phyloP scores from a whole-genome alignment of 2,329 filamentous ascomycete genomes.

The Clarireedia sp. region DNA sequence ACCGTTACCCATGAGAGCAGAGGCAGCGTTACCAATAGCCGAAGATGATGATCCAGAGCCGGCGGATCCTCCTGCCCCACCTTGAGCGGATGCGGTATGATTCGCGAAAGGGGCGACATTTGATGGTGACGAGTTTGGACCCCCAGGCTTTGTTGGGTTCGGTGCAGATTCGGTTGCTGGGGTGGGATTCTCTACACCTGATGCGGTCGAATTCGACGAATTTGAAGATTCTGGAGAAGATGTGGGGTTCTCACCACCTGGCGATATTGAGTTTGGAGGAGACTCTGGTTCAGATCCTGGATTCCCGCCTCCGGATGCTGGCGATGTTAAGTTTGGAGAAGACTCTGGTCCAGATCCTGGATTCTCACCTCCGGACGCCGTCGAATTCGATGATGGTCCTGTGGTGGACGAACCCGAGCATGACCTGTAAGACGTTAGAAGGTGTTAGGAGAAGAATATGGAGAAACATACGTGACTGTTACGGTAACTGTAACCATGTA shows the following conservation, averaged over 20 bases:
- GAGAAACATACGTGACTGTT: conserved; percentile 2
- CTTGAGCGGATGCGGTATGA: neutral
- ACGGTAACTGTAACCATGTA: neutral
- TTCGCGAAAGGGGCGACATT: conserved; percentile 2
- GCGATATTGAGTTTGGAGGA: too few relatives aligned
- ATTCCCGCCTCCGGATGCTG: neutral
- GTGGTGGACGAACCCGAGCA: neutral
- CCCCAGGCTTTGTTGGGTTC: neutral
- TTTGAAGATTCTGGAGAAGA: neutral
- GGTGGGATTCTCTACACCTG: neutral
- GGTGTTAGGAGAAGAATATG: neutral
- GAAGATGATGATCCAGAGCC: neutral
- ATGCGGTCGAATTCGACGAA: neutral
- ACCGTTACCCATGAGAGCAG: neutral
- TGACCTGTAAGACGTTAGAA: neutral
- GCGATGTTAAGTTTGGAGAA: neutral
- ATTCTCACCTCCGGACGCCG: neutral
- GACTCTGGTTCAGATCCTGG: neutral
- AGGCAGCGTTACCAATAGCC: conserved; percentile 4
- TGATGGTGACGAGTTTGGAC: neutral
- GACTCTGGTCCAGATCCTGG: neutral
- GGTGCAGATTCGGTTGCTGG: neutral
- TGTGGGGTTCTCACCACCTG: too few relatives aligned
- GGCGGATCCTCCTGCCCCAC: neutral
- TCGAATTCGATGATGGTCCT: neutral